phyloP scores from a whole-genome alignment of 208 protist species.

The Wallacemonas sp. region DNA sequence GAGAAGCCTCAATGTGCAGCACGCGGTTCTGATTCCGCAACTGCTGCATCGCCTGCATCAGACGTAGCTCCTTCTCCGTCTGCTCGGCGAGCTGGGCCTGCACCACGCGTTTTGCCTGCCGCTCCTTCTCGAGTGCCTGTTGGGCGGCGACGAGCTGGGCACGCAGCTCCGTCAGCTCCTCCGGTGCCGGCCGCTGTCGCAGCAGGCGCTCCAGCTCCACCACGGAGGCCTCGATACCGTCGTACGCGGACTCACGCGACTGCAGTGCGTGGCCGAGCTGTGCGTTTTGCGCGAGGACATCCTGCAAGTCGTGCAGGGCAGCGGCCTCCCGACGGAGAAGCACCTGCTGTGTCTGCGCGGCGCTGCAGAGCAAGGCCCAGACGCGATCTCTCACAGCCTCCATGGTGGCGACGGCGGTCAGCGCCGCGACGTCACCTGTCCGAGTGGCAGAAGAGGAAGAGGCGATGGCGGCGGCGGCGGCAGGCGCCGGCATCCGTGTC shows the following conservation, averaged over 20 bases:
- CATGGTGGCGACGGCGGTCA: too few relatives aligned
- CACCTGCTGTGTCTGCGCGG: not conserved
- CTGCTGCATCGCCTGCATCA: slow-evolving; percentile 20
- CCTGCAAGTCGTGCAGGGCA: not conserved
- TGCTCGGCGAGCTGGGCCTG: slow-evolving; percentile 25
- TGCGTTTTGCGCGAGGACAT: slow-evolving; percentile 11
- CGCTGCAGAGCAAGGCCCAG: not conserved
- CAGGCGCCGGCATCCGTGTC: too few relatives aligned
- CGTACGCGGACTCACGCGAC: slow-evolving; percentile 3
- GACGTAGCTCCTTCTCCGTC: slow-evolving; percentile 27
- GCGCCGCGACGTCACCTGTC: too few relatives aligned
- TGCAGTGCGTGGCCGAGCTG: slow-evolving; percentile 17
- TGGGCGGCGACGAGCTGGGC: slow-evolving; percentile 15
- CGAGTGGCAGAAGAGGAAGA: too few relatives aligned
- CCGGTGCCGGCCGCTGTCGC: slow-evolving; percentile 8
- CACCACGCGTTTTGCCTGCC: slow-evolving; percentile 19
- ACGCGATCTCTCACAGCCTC: not conserved
- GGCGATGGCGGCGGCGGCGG: too few relatives aligned
- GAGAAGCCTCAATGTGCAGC: slow-evolving; percentile 33
- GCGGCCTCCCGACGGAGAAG: not conserved
- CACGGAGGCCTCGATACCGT: slow-evolving; percentile 13
- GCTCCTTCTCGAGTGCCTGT: slow-evolving; percentile 24
- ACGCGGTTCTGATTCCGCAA: slow-evolving; percentile 35
- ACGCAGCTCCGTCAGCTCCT: slow-evolving; percentile 20
- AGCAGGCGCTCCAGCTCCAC: slow-evolving; percentile 17